phyloP scores from a whole-genome alignment of 140 eudicot genomes.

The Anethum foeniculum region DNA sequence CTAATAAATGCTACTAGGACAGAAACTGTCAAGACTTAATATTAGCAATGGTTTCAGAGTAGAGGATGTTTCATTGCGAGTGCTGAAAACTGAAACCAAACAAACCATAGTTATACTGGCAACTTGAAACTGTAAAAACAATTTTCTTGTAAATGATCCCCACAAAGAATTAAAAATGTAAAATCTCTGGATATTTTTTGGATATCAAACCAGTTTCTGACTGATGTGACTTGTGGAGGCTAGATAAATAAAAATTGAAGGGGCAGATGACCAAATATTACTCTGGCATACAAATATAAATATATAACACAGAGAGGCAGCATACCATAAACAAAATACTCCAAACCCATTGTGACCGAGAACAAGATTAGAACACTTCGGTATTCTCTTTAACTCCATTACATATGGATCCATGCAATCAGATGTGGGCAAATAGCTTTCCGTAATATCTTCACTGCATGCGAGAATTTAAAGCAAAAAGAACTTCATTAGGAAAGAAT shows the following conservation, averaged over 20 bases:
- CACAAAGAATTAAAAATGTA: not conserved
- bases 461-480: slow-evolving; percentile 14
- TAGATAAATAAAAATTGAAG: not conserved
- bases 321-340: slow-evolving; percentile 74
- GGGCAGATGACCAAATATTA: not conserved
- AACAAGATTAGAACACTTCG: slow-evolving; percentile 43
- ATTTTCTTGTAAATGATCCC: not conserved
- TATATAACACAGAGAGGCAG: slow-evolving; percentile 8
- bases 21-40: not conserved
- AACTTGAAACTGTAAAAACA: not conserved
- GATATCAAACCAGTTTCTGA: not conserved
- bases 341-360: slow-evolving; percentile 82
- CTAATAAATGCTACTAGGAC: not conserved
- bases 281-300: slow-evolving; percentile 6
- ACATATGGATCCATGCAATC: slow-evolving; percentile 45
- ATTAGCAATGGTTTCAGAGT: not conserved
- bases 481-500: not conserved
- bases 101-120: not conserved
- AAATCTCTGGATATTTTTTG: not conserved
- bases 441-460: slow-evolving; percentile 54
- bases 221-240: not conserved
- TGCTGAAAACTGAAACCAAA: not conserved
- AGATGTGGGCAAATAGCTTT: slow-evolving; percentile 46
- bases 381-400: slow-evolving; percentile 65
- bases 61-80: not conserved